phyloP scores from a whole-genome alignment of 805 yeast species.

The Saccharomycopsis guyanensis region DNA sequence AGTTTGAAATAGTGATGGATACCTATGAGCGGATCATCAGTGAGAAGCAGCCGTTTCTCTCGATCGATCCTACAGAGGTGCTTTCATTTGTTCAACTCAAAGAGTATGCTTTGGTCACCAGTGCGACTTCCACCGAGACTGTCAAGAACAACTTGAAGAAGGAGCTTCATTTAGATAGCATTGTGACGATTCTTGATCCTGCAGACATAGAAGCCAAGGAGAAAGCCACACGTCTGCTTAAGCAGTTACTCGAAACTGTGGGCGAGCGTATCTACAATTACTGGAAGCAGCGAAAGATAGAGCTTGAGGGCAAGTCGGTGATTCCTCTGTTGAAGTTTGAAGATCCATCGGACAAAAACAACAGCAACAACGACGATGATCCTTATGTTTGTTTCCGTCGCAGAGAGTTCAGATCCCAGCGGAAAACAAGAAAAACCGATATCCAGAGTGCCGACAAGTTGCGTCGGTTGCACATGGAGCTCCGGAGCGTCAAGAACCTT shows the following conservation, averaged over 20 bases:
- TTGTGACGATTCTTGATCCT: constrained; percentile 49
- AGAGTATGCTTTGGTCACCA: constrained; percentile 37
- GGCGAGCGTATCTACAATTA: constrained; percentile 70
- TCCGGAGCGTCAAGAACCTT: constrained; percentile 67
- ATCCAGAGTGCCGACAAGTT: constrained; percentile 81
- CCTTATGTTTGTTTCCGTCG: constrained; percentile 95
- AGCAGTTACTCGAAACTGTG: constrained; percentile 40
- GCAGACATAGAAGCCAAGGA: constrained; percentile 9
- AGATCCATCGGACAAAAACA: constrained; percentile 77
- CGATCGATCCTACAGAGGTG: constrained; percentile 77
- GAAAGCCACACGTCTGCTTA: constrained; percentile 28
- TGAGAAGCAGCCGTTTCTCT: constrained; percentile 80
- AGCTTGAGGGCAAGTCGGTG: constrained; percentile 59
- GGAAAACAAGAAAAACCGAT: constrained; percentile 94
- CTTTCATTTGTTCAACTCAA: constrained; percentile 63
- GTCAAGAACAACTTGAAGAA: constrained; percentile 51
- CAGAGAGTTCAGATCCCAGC: constrained; percentile 89
- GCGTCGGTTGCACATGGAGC: constrained; percentile 62
- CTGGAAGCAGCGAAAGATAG: constrained; percentile 72
- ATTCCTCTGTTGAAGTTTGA: constrained; percentile 77
- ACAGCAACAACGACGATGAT: constrained; percentile 49
- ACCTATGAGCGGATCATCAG: constrained; percentile 65
- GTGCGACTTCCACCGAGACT: constrained; percentile 43
- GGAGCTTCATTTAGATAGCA: constrained; percentile 47
- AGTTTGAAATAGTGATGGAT: constrained; percentile 73